These are phyloP conservation scores for Mercurialis annua DNA, from an alignment of 345 rosid genomes.

Conservation along the genomic window DNA sequence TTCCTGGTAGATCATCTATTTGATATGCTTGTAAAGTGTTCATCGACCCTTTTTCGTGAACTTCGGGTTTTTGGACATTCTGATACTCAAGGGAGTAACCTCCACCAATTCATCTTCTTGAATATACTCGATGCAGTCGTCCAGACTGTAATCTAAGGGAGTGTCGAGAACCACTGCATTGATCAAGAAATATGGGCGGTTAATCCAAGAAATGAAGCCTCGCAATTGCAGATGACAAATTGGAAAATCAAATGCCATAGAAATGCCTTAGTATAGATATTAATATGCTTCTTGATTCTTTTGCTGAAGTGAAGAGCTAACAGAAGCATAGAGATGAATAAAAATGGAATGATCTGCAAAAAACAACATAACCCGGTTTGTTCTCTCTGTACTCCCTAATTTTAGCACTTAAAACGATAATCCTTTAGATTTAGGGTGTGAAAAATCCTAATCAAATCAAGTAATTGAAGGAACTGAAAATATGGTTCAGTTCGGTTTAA, in stretches of 20 bases:
- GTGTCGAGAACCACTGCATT: slow-evolving; percentile 85
- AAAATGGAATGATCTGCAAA: no score
- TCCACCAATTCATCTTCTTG: slow-evolving; percentile 98
- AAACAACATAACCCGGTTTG: no score
- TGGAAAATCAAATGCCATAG: background rate
- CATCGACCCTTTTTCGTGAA: slow-evolving; percentile 52
- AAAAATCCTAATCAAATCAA: no score
- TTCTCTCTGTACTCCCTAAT: no score
- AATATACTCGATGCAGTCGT: slow-evolving; percentile 94
- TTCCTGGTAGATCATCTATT: slow-evolving; percentile 40
- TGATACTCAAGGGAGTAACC: slow-evolving; percentile 76
- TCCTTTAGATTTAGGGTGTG: no score
- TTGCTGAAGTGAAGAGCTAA: background rate
- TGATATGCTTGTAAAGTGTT: background rate
- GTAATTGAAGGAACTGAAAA: no score
- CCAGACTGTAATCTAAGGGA: slow-evolving; percentile 80
- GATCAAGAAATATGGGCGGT: background rate
- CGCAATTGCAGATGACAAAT: background rate
- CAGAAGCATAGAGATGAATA: background rate
- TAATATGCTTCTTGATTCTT: no score
- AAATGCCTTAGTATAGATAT: background rate
- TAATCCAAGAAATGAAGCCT: background rate
- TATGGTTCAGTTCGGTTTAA: no score
- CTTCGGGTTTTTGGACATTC: slow-evolving; percentile 93
- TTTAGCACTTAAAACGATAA: no score